A percentile compares a stretch with the other conserved stretches of the same genome.
phyloP scores from a whole-genome alignment of 495 filamentous ascomycete species.

The Aspergillus sparsus region DNA sequence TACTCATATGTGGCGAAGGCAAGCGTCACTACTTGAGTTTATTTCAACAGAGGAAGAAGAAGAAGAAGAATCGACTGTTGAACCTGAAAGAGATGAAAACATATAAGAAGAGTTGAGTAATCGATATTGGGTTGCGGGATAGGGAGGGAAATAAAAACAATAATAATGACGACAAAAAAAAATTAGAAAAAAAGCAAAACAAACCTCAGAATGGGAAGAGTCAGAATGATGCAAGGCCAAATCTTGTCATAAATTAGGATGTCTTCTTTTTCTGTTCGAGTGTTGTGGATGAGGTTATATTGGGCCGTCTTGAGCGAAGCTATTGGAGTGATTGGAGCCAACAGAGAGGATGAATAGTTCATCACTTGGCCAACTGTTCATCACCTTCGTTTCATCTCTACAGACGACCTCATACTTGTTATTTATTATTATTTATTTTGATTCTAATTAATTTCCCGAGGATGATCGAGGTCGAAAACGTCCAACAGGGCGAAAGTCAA shows the following conservation, averaged over 20 bases:
- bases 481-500: not conserved
- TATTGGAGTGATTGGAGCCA: constrained; percentile 12
- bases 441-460: not conserved
- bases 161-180: not conserved
- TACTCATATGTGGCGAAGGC: not conserved
- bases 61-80: not conserved
- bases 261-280: not conserved
- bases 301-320: not conserved
- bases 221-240: constrained; percentile 8
- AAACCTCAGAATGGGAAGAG: not conserved
- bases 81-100: not conserved
- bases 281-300: constrained; percentile 7
- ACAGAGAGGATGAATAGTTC: constrained; percentile 10
- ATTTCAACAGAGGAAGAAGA: constrained; percentile 1
- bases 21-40: constrained; percentile 9
- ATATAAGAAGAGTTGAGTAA: constrained; percentile 1
- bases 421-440: not conserved
- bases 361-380: constrained; percentile 11
- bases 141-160: not conserved
- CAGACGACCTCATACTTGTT: not conserved
- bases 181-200: constrained; percentile 7
- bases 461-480: constrained; percentile 8
- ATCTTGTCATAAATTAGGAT: not conserved
- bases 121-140: constrained; percentile 1
- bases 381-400: not conserved